Conservation (phyloP, 768 basidiomycete species). For the Lactarius vividus region DNA sequence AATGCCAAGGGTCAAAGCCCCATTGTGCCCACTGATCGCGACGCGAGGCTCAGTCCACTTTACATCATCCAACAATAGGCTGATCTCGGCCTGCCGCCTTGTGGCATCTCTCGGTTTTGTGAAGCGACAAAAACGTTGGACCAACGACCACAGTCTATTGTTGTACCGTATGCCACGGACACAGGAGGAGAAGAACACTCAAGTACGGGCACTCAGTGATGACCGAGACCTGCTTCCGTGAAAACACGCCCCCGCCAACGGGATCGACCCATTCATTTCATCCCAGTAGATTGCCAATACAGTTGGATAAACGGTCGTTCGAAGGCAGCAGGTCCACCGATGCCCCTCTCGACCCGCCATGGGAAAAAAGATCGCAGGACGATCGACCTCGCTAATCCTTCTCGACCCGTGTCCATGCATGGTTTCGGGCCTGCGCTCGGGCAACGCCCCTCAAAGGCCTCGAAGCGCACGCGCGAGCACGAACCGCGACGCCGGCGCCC, state of each 20-base stretch:
- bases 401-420: not conserved
- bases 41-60: not conserved
- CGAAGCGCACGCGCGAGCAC: not conserved
- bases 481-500: conserved; percentile 6
- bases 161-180: not conserved
- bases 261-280: not conserved
- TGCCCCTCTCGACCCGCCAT: conserved; percentile 5
- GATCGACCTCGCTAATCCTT: conserved; percentile 14
- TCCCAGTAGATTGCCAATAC: too few relatives aligned
- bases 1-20: too few relatives aligned
- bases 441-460: not conserved
- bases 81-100: not conserved
- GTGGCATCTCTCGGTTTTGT: not conserved
- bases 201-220: not conserved
- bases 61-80: not conserved
- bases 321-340: not conserved
- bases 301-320: too few relatives aligned
- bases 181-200: not conserved
- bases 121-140: not conserved
- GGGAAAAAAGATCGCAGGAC: not conserved
- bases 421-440: not conserved
- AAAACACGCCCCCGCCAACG: not conserved
- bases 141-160: not conserved
- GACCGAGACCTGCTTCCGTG: not conserved
- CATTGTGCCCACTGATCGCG: not conserved